Evolutionary conservation across 345 rosid species (phyloP), one percentile per base, ranked within the genome.

Genomic region (Acer yangbiense): DNA sequence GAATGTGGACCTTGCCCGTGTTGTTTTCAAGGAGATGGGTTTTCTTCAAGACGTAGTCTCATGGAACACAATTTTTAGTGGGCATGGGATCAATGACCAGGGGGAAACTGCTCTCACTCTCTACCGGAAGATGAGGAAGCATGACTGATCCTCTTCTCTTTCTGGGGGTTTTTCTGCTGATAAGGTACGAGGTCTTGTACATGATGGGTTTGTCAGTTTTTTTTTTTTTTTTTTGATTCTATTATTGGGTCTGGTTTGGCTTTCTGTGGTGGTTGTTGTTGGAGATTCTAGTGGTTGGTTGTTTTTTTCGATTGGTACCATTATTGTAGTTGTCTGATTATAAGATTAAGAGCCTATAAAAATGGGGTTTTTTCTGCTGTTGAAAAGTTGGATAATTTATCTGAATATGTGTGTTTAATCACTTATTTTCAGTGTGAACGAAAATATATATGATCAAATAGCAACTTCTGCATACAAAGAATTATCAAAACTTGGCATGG

Each of bases 51-150:
- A 83, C 82, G 48, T 69, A 54, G 83, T 80, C 55, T 84, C 88
- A 61, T 89, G 90, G 90, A 89, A 85, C 76, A 85, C 87, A 46
- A 77, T 87, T 32, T 67, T 89, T 69, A 71, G 76, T 72, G 87
- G 88, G n/a, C 78, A 83, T 32, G 82, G 87, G 61, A 54, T 85
- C 65, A 83, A 85, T 78, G 83, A 86, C 65, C 32, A 58, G 1
- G 86, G 82, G 63, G 90, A 83, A 77, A 35, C 73, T 74, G 83
- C 87, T 75, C 81, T 87, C 41, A 50, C 67, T 7, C 76, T 84
- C 43, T 84, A 79, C 75, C 63, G 72, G 60, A 77, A 84, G 63
- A 85, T 87, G 92, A 83, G 72, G 74, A 74, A 74, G 44, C 35
- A 32, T 20, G 54, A 20, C 65, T 20, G 32, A 20, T 39, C 20